phyloP scores from a whole-genome alignment of 2,329 filamentous ascomycete genomes.

The Periconia sp. region DNA sequence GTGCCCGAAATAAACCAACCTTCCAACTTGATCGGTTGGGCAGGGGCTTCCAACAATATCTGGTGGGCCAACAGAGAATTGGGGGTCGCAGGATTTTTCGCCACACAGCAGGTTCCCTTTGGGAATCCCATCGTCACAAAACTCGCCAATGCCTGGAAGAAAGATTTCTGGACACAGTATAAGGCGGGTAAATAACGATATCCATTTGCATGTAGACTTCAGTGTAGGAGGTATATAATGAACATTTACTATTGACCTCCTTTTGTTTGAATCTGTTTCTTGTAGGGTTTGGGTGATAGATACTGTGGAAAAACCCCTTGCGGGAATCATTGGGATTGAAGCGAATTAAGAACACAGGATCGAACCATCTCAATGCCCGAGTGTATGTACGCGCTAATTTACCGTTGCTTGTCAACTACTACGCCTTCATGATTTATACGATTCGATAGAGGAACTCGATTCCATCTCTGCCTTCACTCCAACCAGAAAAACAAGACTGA shows the following conservation, averaged over 20 bases:
- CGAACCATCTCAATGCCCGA: too few species aligned
- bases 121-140: constrained; percentile 13
- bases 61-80: constrained; percentile 18
- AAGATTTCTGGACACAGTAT: neutral
- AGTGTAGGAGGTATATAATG: too few species aligned
- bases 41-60: constrained; percentile 10
- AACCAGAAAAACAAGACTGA: neutral
- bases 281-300: too few species aligned
- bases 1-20: constrained; percentile 7
- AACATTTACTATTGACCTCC: too few species aligned
- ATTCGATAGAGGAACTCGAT: neutral
- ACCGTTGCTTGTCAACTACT: neutral
- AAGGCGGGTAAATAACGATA: neutral
- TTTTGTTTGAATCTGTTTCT: too few species aligned
- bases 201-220: too few species aligned
- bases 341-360: too few species aligned
- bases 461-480: neutral
- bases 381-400: neutral
- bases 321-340: too few species aligned
- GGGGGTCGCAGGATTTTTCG: constrained; percentile 15
- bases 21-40: constrained; percentile 10
- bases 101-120: constrained; percentile 14
- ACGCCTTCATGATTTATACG: neutral
- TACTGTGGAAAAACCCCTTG: too few species aligned
- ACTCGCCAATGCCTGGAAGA: constrained; percentile 9